These are phyloP conservation scores for Moniliella sp. DNA, from an alignment of 1,284 basidiomycete genomes.

Conservation along the genomic window DNA sequence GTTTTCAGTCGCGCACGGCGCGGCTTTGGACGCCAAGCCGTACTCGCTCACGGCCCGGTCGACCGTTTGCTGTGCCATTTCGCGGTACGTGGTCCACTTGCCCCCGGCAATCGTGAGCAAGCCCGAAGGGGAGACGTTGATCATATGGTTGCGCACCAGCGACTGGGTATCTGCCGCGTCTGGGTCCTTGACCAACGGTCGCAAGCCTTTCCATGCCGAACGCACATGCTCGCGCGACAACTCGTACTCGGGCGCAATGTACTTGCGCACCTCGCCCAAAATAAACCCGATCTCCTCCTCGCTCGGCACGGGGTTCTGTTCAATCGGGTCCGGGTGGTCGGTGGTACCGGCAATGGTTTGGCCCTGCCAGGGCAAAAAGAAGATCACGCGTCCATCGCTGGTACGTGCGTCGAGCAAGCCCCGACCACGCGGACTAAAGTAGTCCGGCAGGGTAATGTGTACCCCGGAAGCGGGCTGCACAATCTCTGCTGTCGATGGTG, in stretches of 20 bases:
- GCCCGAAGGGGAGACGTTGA: constrained; percentile 58
- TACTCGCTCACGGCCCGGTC: constrained; percentile 67
- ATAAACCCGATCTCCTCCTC: constrained; percentile 96
- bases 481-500: constrained; percentile 59
- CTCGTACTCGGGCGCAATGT: constrained; percentile 74
- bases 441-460: constrained; percentile 87
- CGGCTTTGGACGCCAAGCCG: constrained; percentile 41
- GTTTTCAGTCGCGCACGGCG: constrained; percentile 55
- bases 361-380: constrained; percentile 96
- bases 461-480: constrained; percentile 83
- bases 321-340: constrained; percentile 58
- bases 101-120: constrained; percentile 85
- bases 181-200: constrained; percentile 72
- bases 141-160: constrained; percentile 81
- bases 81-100: constrained; percentile 88
- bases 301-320: constrained; percentile 56
- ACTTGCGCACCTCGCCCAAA: constrained; percentile 68
- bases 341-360: constrained; percentile 93
- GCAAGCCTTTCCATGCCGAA: constrained; percentile 75
- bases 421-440: constrained; percentile 86
- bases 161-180: constrained; percentile 59
- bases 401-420: constrained; percentile 85
- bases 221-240: constrained; percentile 90
- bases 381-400: constrained; percentile 87
- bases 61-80: constrained; percentile 88